Evolutionary conservation across 2,329 filamentous ascomycete genomes (phyloP).

Genomic region (Calonectria honghensis): DNA sequence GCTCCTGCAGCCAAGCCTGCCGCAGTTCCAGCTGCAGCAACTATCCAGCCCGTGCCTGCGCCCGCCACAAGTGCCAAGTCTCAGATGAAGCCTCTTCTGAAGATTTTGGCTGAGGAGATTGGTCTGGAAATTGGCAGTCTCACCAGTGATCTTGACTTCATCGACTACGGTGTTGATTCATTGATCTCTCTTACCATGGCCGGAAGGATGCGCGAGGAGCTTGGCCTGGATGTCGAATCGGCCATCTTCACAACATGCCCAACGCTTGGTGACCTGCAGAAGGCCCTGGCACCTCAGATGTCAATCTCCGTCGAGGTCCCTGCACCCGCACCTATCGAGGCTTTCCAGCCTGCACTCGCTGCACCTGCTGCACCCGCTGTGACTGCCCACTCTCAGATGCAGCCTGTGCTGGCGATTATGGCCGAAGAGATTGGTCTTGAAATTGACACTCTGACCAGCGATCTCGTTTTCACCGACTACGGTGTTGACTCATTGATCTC

Average conservation of each 20-base stretch:
- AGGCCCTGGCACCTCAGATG: conserved; percentile 22
- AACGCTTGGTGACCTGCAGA: conserved; percentile 18
- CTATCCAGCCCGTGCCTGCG: neutral
- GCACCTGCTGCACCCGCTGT: neutral
- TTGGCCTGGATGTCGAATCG: conserved; percentile 21
- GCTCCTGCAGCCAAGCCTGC: neutral
- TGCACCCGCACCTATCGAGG: neutral
- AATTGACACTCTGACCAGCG: conserved; percentile 14
- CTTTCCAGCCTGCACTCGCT: neutral
- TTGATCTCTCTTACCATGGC: conserved; percentile 29
- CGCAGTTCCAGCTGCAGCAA: neutral
- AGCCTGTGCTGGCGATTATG: conserved; percentile 22
- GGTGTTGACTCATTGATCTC: conserved; percentile 31
- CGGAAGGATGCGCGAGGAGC: conserved; percentile 13
- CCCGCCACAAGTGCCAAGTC: conserved; percentile 14
- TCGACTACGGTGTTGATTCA: conserved; percentile 26
- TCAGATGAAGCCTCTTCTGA: conserved; percentile 20
- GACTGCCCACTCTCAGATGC: conserved; percentile 5
- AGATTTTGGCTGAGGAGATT: conserved; percentile 29
- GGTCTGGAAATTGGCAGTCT: conserved; percentile 4
- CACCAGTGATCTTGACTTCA: conserved; percentile 3
- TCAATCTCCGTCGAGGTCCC: conserved; percentile 6
- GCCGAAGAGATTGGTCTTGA: conserved; percentile 27
- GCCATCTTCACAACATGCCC: conserved; percentile 15
- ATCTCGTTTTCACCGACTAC: conserved; percentile 14